A percentile compares a stretch with the other conserved stretches of the same genome.
These are phyloP conservation scores for Monosporascus sp. DNA, from an alignment of 2,329 filamentous ascomycete genomes.

Conservation along the genomic window DNA sequence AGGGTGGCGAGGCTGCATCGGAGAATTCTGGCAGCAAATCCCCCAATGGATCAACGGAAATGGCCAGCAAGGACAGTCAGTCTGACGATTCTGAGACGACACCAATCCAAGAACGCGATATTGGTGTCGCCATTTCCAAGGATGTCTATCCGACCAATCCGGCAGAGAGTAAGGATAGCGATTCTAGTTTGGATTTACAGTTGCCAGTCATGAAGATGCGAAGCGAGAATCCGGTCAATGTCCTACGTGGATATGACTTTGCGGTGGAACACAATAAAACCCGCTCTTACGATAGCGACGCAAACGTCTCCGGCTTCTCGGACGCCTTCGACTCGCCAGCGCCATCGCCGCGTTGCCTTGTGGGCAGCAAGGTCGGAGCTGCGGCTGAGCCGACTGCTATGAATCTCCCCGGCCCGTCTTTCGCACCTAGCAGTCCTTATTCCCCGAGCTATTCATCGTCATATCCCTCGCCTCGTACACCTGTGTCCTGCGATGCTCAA, in stretches of 20 bases:
- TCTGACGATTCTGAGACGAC: slow-evolving; percentile 19
- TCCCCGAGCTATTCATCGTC: slow-evolving; percentile 61
- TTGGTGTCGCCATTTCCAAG: slow-evolving; percentile 7
- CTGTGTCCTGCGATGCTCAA: slow-evolving; percentile 65
- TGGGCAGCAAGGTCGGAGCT: slow-evolving; percentile 39
- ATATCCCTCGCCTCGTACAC: slow-evolving; percentile 63
- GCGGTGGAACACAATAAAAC: slow-evolving; percentile 37
- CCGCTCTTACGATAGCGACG: slow-evolving; percentile 34
- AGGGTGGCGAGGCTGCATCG: slow-evolving; percentile 18
- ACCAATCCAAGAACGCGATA: slow-evolving; percentile 25
- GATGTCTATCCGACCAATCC: slow-evolving; percentile 9
- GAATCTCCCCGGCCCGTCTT: slow-evolving; percentile 36
- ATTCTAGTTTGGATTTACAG: slow-evolving; percentile 36
- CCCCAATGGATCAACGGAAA: slow-evolving; percentile 15
- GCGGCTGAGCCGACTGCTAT: slow-evolving; percentile 46
- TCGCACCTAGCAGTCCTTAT: slow-evolving; percentile 56
- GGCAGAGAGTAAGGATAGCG: slow-evolving; percentile 41
- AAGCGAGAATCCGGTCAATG: slow-evolving; percentile 43
- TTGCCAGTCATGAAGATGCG: slow-evolving; percentile 34
- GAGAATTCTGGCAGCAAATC: slow-evolving; percentile 21
- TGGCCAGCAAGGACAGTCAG: slow-evolving; percentile 9
- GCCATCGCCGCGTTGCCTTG: slow-evolving; percentile 38
- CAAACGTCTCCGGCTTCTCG: slow-evolving; percentile 25
- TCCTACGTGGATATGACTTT: slow-evolving; percentile 47
- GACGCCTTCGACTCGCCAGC: slow-evolving; percentile 36